These are phyloP conservation scores for Alnus rubra DNA, from an alignment of 306 rosid species.

Conservation along the genomic window DNA sequence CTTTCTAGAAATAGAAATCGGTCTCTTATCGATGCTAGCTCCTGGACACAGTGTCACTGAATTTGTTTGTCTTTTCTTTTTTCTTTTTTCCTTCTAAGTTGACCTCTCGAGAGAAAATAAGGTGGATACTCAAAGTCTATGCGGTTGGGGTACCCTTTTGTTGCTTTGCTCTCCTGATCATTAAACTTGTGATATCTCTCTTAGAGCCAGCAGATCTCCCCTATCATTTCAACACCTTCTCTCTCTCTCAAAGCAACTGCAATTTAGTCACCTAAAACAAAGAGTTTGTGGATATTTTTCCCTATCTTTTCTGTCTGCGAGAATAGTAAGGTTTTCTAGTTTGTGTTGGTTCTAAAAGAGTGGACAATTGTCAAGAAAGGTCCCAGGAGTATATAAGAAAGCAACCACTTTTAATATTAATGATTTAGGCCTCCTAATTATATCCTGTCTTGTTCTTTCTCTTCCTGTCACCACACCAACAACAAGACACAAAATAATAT, in stretches of 20 bases:
- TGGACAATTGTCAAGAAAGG: constrained; percentile 15
- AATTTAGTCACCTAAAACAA: neutral
- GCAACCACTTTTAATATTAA: constrained; percentile 8
- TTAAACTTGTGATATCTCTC: neutral
- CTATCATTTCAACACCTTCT: neutral
- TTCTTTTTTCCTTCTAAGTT: constrained; percentile 4
- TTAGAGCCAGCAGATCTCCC: neutral
- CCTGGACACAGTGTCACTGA: constrained; percentile 29
- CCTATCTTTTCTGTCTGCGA: neutral
- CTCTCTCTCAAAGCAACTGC: constrained; percentile 13
- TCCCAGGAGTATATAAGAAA: constrained; percentile 12
- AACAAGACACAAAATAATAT: neutral
- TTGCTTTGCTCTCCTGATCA: constrained; percentile 1
- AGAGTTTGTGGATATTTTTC: neutral
- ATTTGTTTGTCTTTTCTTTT: constrained; percentile 13
- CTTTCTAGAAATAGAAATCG: constrained; percentile 32
- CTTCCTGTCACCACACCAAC: constrained; percentile 12
- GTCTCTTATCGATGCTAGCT: constrained; percentile 20
- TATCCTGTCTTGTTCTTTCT: constrained; percentile 6
- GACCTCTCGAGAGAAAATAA: neutral
- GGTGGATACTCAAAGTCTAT: neutral
- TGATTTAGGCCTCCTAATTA: constrained; percentile 9
- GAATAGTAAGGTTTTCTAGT: neutral
- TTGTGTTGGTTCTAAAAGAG: constrained; percentile 1
- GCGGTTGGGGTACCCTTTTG: neutral